Conservation (phyloP, 768 basidiomycete species). For the Naematelia encephala region DNA sequence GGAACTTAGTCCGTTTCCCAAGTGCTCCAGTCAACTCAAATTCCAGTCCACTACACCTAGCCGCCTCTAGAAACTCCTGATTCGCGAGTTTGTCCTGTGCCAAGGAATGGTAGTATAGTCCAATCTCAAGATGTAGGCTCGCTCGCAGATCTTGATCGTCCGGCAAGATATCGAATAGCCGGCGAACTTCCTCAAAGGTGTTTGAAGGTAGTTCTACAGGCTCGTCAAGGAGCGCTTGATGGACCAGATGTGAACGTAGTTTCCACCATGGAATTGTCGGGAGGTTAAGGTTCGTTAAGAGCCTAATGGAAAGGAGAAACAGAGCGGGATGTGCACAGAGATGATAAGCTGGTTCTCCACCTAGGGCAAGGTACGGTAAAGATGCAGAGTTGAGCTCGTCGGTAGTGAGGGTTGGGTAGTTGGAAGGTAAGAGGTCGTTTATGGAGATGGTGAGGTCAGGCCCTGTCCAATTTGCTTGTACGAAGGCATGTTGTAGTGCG, state of each 20-base stretch:
- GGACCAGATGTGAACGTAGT: constrained; percentile 68
- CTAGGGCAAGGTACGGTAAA: constrained; percentile 70
- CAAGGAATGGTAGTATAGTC: constrained; percentile 73
- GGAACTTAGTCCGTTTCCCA: constrained; percentile 92
- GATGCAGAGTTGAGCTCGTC: constrained; percentile 64
- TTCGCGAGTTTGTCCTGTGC: constrained; percentile 67
- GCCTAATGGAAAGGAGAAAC: constrained; percentile 69
- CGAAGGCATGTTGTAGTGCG: constrained; percentile 80
- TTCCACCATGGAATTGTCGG: constrained; percentile 71
- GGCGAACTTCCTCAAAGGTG: constrained; percentile 28
- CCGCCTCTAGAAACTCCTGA: constrained; percentile 72
- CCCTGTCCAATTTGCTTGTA: constrained; percentile 95
- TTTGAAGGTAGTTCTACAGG: constrained; percentile 60
- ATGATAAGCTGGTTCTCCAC: constrained; percentile 95
- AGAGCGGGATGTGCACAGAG: constrained; percentile 67
- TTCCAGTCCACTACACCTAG: constrained; percentile 69
- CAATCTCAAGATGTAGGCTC: constrained; percentile 68
- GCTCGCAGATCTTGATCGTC: constrained; percentile 65
- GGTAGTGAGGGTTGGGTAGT: constrained; percentile 42
- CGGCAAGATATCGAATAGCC: constrained; percentile 53
- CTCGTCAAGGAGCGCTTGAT: constrained; percentile 75
- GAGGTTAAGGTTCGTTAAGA: constrained; percentile 56
- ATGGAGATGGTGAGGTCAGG: constrained; percentile 68
- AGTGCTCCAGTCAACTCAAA: constrained; percentile 90
- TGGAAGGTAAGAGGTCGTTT: constrained; percentile 47